A percentile compares a stretch with the other conserved stretches of the same genome.
Conservation (phyloP, 2,329 filamentous ascomycete species). For the Fusarium torulosum region DNA sequence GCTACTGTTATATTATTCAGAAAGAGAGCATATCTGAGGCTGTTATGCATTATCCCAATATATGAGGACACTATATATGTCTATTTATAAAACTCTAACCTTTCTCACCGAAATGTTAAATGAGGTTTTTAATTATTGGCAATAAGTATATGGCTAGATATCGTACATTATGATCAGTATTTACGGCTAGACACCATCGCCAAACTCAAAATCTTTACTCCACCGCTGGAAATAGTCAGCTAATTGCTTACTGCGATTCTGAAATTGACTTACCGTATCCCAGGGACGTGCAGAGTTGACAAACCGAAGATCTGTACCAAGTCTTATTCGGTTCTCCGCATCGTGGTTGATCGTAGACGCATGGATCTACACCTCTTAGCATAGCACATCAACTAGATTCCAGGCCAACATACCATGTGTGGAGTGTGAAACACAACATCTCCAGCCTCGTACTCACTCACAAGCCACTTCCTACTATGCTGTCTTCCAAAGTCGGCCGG, state of each 20-base stretch:
- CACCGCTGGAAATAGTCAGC: not conserved
- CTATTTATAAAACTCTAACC: no score
- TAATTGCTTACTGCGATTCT: fast-evolving
- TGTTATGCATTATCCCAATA: no score
- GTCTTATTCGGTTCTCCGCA: slow-evolving; percentile 62
- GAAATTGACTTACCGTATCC: not conserved
- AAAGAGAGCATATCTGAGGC: no score
- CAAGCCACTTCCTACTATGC: slow-evolving; percentile 53
- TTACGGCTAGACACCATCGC: not conserved
- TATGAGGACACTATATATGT: no score
- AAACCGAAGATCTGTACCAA: slow-evolving; percentile 69
- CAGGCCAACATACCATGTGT: slow-evolving; percentile 46
- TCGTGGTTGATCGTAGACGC: slow-evolving; percentile 69
- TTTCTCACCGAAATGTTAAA: no score
- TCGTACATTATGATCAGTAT: not conserved
- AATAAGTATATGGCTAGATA: no score
- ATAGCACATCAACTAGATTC: not conserved
- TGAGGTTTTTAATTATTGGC: no score
- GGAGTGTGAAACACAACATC: slow-evolving; percentile 58
- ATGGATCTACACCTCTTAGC: slow-evolving; percentile 60
- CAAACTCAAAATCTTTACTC: slow-evolving; percentile 11
- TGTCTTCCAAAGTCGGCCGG: slow-evolving; percentile 55
- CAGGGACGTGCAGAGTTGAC: slow-evolving; percentile 48
- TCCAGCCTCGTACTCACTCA: slow-evolving; percentile 57
- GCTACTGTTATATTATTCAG: no score